These are phyloP conservation scores for Cercophora newfieldiana DNA, from an alignment of 495 filamentous ascomycete genomes.

Conservation along the genomic window DNA sequence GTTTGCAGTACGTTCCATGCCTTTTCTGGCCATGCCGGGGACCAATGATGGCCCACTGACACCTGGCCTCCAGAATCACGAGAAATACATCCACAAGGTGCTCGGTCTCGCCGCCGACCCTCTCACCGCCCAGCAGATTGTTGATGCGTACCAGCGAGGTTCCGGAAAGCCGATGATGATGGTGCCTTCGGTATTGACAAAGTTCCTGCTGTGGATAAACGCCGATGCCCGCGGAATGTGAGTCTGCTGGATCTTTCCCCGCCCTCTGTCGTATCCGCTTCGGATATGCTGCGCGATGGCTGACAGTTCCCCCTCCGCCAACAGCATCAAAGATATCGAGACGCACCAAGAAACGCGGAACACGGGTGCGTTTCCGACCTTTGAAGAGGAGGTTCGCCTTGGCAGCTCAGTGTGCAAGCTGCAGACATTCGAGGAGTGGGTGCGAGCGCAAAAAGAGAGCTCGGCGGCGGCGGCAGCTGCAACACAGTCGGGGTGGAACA, in stretches of 20 bases:
- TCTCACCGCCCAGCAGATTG: slow-evolving; percentile 30
- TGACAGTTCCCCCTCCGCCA: background rate
- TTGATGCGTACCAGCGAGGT: slow-evolving; percentile 22
- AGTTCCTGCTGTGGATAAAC: slow-evolving; percentile 27
- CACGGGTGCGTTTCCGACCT: slow-evolving; percentile 21
- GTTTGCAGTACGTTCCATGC: slow-evolving; percentile 27
- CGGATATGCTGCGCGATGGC: background rate
- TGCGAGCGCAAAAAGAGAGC: background rate
- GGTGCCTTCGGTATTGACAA: slow-evolving; percentile 25
- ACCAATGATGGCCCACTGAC: background rate
- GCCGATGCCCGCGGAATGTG: slow-evolving; percentile 25
- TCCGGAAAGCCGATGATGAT: slow-evolving; percentile 29
- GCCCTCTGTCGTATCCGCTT: background rate
- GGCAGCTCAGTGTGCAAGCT: slow-evolving; percentile 29
- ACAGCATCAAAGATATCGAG: slow-evolving; percentile 27
- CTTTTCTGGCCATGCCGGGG: background rate
- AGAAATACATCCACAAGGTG: slow-evolving; percentile 27
- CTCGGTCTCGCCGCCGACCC: slow-evolving; percentile 28
- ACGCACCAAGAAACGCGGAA: slow-evolving; percentile 24
- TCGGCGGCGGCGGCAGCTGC: background rate
- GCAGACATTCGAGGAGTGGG: slow-evolving; percentile 31
- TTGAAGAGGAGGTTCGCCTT: slow-evolving; percentile 28
- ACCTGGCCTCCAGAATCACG: slow-evolving; percentile 25
- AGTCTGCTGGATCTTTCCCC: background rate
- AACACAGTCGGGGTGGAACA: slow-evolving; percentile 21